These are phyloP conservation scores for Cryphonectria naterciae DNA, from an alignment of 2,329 filamentous ascomycete species.

Conservation along the genomic window DNA sequence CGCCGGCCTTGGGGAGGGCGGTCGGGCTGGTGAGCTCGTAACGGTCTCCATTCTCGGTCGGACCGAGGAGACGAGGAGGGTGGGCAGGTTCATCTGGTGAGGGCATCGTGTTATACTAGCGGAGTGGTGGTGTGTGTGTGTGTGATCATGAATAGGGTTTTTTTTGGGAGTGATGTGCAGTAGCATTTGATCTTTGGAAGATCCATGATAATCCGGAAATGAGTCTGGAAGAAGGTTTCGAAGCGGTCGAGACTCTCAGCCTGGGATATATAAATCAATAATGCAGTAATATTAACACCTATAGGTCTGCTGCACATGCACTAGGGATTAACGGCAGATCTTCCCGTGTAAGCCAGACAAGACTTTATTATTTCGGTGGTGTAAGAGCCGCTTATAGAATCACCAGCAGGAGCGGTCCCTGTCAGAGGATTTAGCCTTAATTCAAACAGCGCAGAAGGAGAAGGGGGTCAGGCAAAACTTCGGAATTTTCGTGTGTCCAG, in stretches of 20 bases:
- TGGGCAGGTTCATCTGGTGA: background rate
- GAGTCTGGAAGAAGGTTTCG: background rate
- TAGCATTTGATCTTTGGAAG: background rate
- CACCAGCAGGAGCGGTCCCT: constrained; percentile 7
- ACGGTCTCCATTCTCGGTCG: constrained; percentile 53
- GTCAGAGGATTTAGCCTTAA: constrained; percentile 24
- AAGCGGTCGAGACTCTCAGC: background rate
- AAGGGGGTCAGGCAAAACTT: constrained; percentile 16
- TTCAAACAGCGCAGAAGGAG: background rate
- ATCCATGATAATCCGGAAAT: background rate
- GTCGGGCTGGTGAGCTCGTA: constrained; percentile 61
- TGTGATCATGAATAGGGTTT: background rate
- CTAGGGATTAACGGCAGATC: constrained; percentile 20
- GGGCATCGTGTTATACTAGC: background rate
- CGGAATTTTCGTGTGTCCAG: background rate
- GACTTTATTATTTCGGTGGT: background rate
- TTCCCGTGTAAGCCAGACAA: constrained; percentile 24
- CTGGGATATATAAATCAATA: background rate
- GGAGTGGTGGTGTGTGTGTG: background rate
- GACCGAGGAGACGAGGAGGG: constrained; percentile 33
- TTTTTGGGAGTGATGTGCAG: background rate
- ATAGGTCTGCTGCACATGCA: background rate
- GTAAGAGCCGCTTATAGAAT: background rate
- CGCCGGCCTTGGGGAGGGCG: constrained; percentile 58
- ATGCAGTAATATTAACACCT: background rate